Conservation (phyloP, 1,284 basidiomycete species). For the Trametes polyzona region DNA sequence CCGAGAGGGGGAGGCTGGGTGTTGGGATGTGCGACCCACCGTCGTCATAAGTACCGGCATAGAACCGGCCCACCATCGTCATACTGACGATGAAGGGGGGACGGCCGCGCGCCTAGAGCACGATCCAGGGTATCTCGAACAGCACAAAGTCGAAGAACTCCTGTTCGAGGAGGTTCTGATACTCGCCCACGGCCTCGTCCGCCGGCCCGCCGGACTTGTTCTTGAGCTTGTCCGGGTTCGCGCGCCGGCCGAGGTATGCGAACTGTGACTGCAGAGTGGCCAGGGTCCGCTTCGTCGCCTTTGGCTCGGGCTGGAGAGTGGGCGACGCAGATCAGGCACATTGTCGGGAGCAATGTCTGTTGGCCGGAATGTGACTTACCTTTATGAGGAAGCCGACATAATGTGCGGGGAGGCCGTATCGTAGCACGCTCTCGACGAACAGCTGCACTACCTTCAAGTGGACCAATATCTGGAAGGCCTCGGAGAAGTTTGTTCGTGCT, state of each 20-base stretch:
- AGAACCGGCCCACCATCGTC: neutral
- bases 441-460: conserved; percentile 93
- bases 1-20: no score
- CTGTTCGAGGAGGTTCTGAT: conserved; percentile 88
- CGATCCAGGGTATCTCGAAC: conserved; percentile 85
- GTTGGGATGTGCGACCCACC: no score
- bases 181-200: conserved; percentile 81
- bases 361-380: conserved; percentile 48
- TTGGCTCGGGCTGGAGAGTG: conserved; percentile 82
- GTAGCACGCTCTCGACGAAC: conserved; percentile 94
- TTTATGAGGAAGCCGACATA: conserved; percentile 86
- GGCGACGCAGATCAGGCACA: neutral
- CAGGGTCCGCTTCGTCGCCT: conserved; percentile 82
- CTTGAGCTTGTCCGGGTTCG: conserved; percentile 49
- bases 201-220: conserved; percentile 42
- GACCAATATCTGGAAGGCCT: conserved; percentile 93
- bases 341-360: neutral
- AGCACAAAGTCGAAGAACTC: conserved; percentile 94
- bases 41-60: neutral
- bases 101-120: conserved; percentile 21
- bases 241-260: conserved; percentile 75
- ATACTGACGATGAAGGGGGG: neutral
- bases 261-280: conserved; percentile 78
- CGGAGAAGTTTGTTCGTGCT: conserved; percentile 95
- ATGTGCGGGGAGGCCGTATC: conserved; percentile 94